Conservation (phyloP, 805 yeast species). For the Pichia sporocuriosa region DNA sequence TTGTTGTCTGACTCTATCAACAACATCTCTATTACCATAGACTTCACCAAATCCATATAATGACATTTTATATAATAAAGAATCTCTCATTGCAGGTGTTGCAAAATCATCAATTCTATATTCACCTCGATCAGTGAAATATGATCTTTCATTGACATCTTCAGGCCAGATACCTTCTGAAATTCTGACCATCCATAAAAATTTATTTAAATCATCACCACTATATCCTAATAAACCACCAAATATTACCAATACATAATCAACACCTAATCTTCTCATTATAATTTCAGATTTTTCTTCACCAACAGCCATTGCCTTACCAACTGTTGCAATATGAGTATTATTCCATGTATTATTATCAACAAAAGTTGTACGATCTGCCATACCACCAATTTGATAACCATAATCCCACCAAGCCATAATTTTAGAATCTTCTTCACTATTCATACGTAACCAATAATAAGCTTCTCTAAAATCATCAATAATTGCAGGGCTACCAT, state of each 20-base stretch:
- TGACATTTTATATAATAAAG: conserved; percentile 91
- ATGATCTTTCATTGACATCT: conserved; percentile 82
- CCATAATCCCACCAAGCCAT: conserved; percentile 99
- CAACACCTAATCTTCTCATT: conserved; percentile 87
- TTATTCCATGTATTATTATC: conserved; percentile 99
- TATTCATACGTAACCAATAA: conserved; percentile 98
- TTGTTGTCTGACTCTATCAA: conserved; percentile 88
- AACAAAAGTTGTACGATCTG: conserved; percentile 95
- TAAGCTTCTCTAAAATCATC: conserved; percentile 99
- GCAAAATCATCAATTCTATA: conserved; percentile 82
- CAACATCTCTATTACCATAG: conserved; percentile 52
- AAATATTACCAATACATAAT: conserved; percentile 85
- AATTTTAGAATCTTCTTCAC: conserved; percentile 90
- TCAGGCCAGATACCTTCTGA: conserved; percentile 99
- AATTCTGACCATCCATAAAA: conserved; percentile 97
- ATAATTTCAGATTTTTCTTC: conserved; percentile 88
- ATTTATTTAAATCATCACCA: conserved; percentile 95
- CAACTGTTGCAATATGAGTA: conserved; percentile 98
- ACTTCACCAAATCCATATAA: conserved; percentile 79
- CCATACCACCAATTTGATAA: conserved; percentile 99
- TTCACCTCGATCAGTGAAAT: conserved; percentile 80
- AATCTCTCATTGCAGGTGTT: conserved; percentile 76
- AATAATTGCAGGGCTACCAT: conserved; percentile 77
- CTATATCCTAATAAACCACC: conserved; percentile 92
- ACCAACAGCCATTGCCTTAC: conserved; percentile 90